Evolutionary conservation across 164 flowering plant genomes (phyloP).

Genomic region (Umbellularia californica): DNA sequence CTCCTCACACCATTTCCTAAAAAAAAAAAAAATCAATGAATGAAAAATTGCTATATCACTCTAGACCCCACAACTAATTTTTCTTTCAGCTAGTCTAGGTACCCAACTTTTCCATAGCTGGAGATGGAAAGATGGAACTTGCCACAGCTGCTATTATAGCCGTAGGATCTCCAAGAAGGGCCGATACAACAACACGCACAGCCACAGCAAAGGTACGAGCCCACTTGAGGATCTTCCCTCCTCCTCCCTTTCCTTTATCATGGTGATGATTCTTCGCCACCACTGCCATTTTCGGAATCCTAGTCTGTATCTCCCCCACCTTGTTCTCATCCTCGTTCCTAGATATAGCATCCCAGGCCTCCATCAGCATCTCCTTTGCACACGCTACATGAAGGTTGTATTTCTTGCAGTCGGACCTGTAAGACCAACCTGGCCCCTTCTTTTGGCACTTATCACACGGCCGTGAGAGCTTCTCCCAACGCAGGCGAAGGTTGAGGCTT

Average conservation of each 20-base stretch:
- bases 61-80: no score
- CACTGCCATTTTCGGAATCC: constrained; percentile 40
- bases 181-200: constrained; percentile 35
- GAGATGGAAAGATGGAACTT: constrained; percentile 12
- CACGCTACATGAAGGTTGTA: constrained; percentile 66
- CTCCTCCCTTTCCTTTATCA: constrained; percentile 7
- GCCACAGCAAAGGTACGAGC: constrained; percentile 47
- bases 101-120: constrained; percentile 10
- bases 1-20: no score
- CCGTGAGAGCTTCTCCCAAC: constrained; percentile 29
- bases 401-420: constrained; percentile 42
- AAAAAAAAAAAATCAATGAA: no score
- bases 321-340: constrained; percentile 39
- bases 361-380: constrained; percentile 52
- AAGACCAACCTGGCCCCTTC: constrained; percentile 50
- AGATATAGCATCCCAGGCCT: constrained; percentile 56
- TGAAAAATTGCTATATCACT: no score
- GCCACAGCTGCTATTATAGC: constrained; percentile 32
- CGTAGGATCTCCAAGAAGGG: constrained; percentile 41
- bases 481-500: constrained; percentile 31
- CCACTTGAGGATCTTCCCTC: constrained; percentile 33
- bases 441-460: constrained; percentile 46
- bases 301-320: constrained; percentile 37
- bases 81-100: no score
- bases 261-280: constrained; percentile 20